Percentiles rank a stretch among this genome's conserved stretches.
phyloP scores from a whole-genome alignment of 805 yeast species.

The Jamesozyma gamospora region DNA sequence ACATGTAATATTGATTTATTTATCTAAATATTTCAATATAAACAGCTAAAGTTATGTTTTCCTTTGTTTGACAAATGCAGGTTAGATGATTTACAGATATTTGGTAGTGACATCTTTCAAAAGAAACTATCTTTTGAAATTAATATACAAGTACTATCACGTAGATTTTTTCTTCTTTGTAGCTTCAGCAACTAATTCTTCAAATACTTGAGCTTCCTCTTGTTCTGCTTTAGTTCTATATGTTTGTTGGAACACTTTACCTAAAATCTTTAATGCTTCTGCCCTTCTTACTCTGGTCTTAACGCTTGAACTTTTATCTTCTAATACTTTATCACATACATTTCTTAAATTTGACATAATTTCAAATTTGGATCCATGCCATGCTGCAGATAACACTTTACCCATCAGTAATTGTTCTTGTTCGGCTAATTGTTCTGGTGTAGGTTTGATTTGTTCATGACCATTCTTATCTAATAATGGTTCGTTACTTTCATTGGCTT shows the following conservation, averaged over 20 bases:
- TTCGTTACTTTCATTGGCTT: conserved; percentile 33
- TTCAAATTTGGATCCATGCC: conserved; percentile 76
- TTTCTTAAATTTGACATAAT: conserved; percentile 61
- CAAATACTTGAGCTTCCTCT: conserved; percentile 69
- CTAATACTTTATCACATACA: conserved; percentile 57
- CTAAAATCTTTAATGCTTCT: conserved; percentile 48
- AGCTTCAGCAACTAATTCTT: conserved; percentile 52
- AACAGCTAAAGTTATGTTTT: no score
- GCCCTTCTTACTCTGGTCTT: conserved; percentile 50
- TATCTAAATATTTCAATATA: no score
- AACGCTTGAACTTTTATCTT: conserved; percentile 43
- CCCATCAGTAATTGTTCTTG: conserved; percentile 69
- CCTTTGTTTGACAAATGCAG: no score
- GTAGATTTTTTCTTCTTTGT: conserved; percentile 32
- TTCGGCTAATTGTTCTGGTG: conserved; percentile 55
- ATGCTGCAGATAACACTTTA: conserved; percentile 72
- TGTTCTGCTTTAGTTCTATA: conserved; percentile 59
- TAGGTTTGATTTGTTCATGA: conserved; percentile 47
- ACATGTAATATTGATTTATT: no score
- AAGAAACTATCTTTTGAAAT: neutral
- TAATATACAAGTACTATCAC: neutral
- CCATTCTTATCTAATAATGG: conserved; percentile 39
- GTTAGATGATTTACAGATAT: no score
- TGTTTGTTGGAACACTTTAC: conserved; percentile 49
- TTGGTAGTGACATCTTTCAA: no score